A percentile compares a stretch with the other conserved stretches of the same genome.
Conservation (phyloP, 2,329 filamentous ascomycete species). For the Paracamarosporium sp. region DNA sequence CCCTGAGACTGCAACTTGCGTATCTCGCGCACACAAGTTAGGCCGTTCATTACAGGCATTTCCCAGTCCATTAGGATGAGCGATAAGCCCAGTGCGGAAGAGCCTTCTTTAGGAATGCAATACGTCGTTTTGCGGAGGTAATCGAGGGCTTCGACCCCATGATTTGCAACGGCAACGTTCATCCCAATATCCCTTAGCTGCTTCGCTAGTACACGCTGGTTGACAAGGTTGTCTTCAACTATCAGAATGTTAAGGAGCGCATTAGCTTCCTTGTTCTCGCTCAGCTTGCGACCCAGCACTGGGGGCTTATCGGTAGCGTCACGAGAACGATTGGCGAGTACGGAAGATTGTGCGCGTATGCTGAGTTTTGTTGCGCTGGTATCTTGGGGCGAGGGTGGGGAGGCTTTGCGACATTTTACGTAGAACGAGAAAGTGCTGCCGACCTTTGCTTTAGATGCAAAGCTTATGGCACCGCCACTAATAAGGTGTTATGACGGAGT, state of each 20-base stretch:
- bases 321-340: conserved; percentile 9
- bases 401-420: conserved; percentile 28
- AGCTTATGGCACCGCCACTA: conserved; percentile 37
- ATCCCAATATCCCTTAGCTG: conserved; percentile 47
- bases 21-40: conserved; percentile 34
- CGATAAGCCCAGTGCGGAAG: conserved; percentile 55
- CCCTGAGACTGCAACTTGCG: conserved; percentile 30
- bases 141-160: conserved; percentile 47
- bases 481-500: neutral
- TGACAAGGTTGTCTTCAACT: conserved; percentile 50
- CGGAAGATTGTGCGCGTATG: conserved; percentile 8
- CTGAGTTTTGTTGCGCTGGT: neutral
- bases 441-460: conserved; percentile 24
- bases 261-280: conserved; percentile 10
- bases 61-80: conserved; percentile 44
- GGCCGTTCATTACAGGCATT: conserved; percentile 44
- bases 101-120: conserved; percentile 11
- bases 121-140: conserved; percentile 35
- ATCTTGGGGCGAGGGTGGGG: conserved; percentile 9
- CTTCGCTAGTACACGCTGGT: conserved; percentile 50
- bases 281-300: neutral
- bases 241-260: conserved; percentile 34
- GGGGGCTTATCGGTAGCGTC: conserved; percentile 13
- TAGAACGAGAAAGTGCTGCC: conserved; percentile 45
- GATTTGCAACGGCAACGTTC: conserved; percentile 45